Evolutionary conservation across 306 rosid genomes (phyloP), one percentile per base, ranked within the genome.

Genomic region (Pyrus communis): DNA sequence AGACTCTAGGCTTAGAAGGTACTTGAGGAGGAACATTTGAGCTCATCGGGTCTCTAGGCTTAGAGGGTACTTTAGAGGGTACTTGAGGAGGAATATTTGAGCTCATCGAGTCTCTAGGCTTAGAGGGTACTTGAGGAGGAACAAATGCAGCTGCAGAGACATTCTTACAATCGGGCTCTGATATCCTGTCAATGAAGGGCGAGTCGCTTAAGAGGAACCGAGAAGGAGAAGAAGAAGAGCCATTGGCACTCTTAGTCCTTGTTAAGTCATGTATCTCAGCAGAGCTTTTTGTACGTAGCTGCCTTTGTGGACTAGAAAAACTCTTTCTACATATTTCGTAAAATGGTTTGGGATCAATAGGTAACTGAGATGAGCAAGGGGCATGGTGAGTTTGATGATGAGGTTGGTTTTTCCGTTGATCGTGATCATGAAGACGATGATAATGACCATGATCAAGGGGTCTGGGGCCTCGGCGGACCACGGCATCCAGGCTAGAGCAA

Each of bases 331-430:
- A 81, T 59, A 84, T 87, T 27, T 89, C 89, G 7, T 67, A 84
- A 58, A 79, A 79, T 45, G 88, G 88, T 65, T 52, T 89, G 12
- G 98, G 98, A 78, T 78, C 85, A 2, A 91, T 78, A 11, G 97
- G 96, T 2, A 91, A 80, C 57, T 87, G 75, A 21, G 96, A 85
- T n/a, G 96, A 86, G 81, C 96, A 93, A 11, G 96, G 97, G 28
- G 82, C 84, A 46, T 78, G 86, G 74, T 30, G 17, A 27, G 11
- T 28, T 15, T 52, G 80, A 45, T 11, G 27, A 18, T 60, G 74
- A 5, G 60, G 69, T 30, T 73, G 83, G 73, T 25, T 78, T 71
- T 81, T 85, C 27, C 76, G 69, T 79, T 76, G 43, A 25, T 75
- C 84, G n/a, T 74, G 79, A 69, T 65, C 71, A 54, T 74, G 76